These are phyloP conservation scores for Aspergillus baeticus DNA, from an alignment of 495 filamentous ascomycete genomes.

Conservation along the genomic window DNA sequence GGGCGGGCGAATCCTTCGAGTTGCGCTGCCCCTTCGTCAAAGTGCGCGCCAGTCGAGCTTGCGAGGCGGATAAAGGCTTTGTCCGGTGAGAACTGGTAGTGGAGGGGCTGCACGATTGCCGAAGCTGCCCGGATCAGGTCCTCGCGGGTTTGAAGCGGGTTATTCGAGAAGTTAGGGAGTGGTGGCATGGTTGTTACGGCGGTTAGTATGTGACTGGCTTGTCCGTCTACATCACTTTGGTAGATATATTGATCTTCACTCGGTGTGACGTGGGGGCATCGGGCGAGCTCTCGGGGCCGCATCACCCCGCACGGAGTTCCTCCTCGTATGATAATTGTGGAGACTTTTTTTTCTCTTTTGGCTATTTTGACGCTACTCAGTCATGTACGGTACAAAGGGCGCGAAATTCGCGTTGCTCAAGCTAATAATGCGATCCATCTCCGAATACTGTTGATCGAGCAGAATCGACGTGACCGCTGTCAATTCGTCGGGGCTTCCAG, in stretches of 20 bases:
- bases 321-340: too few species aligned
- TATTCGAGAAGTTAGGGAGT: conserved; percentile 6
- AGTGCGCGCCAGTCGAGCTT: conserved; percentile 5
- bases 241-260: too few species aligned
- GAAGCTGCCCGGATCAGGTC: conserved; percentile 2
- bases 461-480: conserved; percentile 3
- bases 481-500: conserved; percentile 3
- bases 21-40: conserved; percentile 4
- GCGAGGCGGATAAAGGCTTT: not conserved
- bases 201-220: not conserved
- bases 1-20: conserved; percentile 6
- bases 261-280: too few species aligned
- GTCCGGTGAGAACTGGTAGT: not conserved
- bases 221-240: too few species aligned
- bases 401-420: conserved; percentile 5
- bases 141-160: not conserved
- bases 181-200: conserved; percentile 1
- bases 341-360: too few species aligned
- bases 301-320: too few species aligned
- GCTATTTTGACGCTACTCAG: too few species aligned
- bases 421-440: conserved; percentile 7
- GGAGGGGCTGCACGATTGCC: conserved; percentile 2
- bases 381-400: not conserved
- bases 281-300: not conserved
- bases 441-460: conserved; percentile 7